phyloP scores from a whole-genome alignment of 345 rosid species.

The Cochlearia excelsa region DNA sequence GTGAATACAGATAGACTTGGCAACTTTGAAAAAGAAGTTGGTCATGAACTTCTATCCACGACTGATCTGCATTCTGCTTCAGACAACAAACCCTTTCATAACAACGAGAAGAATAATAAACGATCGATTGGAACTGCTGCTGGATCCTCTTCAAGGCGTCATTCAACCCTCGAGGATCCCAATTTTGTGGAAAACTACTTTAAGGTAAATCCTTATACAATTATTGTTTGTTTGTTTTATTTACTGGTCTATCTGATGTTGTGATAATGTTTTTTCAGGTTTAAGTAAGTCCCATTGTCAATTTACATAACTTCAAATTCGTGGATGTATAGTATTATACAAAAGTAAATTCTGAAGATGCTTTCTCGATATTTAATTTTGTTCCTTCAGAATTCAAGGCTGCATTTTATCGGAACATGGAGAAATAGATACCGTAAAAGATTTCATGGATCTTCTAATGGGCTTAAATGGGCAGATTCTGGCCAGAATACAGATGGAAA shows the following conservation, averaged over 20 bases:
- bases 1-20: slow-evolving; percentile 33
- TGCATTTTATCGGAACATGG: slow-evolving; percentile 99
- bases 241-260: not conserved
- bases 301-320: slow-evolving; percentile 3
- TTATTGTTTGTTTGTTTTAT: not conserved
- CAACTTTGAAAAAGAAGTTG: slow-evolving; percentile 26
- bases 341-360: slow-evolving; percentile 13
- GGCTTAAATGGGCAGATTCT: slow-evolving; percentile 39
- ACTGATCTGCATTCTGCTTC: slow-evolving; percentile 36
- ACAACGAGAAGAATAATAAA: slow-evolving; percentile 32
- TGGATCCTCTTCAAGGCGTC: slow-evolving; percentile 46
- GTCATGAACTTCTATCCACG: slow-evolving; percentile 33
- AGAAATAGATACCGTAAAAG: slow-evolving; percentile 80
- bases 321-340: slow-evolving; percentile 15
- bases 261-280: slow-evolving; percentile 9
- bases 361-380: slow-evolving; percentile 3
- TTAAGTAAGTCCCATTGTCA: slow-evolving; percentile 2
- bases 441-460: slow-evolving; percentile 47
- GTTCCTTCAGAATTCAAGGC: slow-evolving; percentile 74
- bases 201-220: slow-evolving; percentile 48
- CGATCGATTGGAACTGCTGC: slow-evolving; percentile 34
- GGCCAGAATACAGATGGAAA: slow-evolving; percentile 37
- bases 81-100: slow-evolving; percentile 31
- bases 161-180: slow-evolving; percentile 78
- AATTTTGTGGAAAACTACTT: slow-evolving; percentile 93